phyloP scores from a whole-genome alignment of 2,329 filamentous ascomycete species.

The Penicillium sp. region DNA sequence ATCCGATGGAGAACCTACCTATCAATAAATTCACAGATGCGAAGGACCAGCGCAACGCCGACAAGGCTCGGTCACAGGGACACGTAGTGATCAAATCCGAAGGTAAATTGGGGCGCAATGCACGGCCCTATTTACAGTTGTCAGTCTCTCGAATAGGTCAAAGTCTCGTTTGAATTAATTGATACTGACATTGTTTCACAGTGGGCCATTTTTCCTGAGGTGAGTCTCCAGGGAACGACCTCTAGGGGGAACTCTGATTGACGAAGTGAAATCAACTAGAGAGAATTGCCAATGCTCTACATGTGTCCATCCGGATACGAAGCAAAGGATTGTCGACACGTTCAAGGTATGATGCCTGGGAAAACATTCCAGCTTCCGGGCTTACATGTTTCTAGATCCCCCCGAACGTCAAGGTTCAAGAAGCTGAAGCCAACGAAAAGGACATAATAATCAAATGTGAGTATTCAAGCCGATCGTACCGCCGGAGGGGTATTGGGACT shows the following conservation, averaged over 20 bases:
- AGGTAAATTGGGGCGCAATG: not conserved
- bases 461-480: conserved; percentile 7
- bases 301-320: conserved; percentile 69
- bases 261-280: conserved; percentile 36
- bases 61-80: not conserved
- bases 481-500: conserved; percentile 3
- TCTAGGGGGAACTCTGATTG: not conserved
- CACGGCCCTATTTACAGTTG: conserved; percentile 1
- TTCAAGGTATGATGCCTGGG: conserved; percentile 53
- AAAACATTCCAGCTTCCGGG: not conserved
- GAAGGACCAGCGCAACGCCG: not conserved
- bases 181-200: conserved; percentile 1
- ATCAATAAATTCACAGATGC: not conserved
- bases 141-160: not conserved
- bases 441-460: conserved; percentile 54
- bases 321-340: conserved; percentile 66
- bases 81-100: not conserved
- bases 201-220: conserved; percentile 22
- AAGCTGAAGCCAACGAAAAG: conserved; percentile 32
- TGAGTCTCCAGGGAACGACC: not conserved
- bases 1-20: not conserved
- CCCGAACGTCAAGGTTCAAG: conserved; percentile 38
- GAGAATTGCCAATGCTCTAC: conserved; percentile 69
- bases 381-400: conserved; percentile 44
- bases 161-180: not conserved